phyloP scores from a whole-genome alignment of 768 basidiomycete species.

The Cystofilobasidium capitatum region DNA sequence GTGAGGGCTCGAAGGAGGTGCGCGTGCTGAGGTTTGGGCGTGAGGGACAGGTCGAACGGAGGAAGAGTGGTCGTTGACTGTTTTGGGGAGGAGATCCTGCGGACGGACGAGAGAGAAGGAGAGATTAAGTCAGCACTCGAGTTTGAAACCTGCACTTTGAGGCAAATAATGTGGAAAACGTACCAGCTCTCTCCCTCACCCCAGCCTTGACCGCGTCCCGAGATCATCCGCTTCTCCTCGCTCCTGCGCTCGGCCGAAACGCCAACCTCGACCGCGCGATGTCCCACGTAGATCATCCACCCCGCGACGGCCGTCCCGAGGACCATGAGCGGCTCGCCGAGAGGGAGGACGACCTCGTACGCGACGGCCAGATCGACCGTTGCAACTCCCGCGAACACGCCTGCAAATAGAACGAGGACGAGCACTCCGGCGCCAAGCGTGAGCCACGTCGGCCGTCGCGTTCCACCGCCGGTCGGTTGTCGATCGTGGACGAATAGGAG shows the following conservation, averaged over 20 bases:
- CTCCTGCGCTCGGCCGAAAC: background rate
- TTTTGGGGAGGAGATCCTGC: slow-evolving; percentile 7
- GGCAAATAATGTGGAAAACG: background rate
- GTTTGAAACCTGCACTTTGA: background rate
- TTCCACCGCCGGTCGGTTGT: background rate
- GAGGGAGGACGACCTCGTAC: background rate
- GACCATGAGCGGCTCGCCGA: no score
- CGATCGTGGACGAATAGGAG: background rate
- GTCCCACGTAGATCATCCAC: background rate
- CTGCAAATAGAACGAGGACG: background rate
- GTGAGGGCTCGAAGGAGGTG: background rate
- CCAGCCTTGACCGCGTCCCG: slow-evolving; percentile 8
- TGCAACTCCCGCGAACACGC: slow-evolving; percentile 14
- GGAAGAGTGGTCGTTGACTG: background rate
- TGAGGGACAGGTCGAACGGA: slow-evolving; percentile 10
- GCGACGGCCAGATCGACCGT: slow-evolving; percentile 1
- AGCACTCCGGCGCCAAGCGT: background rate
- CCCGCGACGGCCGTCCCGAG: background rate
- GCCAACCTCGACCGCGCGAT: background rate
- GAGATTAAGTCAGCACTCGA: background rate
- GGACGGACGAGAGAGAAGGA: background rate
- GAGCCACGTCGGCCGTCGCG: background rate
- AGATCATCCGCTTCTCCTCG: background rate
- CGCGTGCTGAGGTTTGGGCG: slow-evolving; percentile 11
- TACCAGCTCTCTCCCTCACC: slow-evolving; percentile 8